A percentile compares a stretch with the other conserved stretches of the same genome.
Evolutionary conservation across 257 asterid species (phyloP).

Genomic region (Perilla frutescens): DNA sequence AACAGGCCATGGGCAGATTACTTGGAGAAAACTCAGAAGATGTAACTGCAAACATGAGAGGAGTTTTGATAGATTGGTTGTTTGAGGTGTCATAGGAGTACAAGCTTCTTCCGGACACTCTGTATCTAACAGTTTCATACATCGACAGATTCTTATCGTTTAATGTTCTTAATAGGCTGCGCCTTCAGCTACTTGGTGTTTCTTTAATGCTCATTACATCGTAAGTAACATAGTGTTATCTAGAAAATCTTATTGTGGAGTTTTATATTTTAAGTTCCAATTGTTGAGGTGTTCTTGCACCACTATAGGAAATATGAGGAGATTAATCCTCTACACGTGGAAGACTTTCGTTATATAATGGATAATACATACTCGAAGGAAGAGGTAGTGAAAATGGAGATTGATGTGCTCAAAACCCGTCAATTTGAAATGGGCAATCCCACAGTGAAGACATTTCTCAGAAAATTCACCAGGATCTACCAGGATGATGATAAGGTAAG

Average conservation of each 20-base stretch:
- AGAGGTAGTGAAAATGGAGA: constrained; percentile 88
- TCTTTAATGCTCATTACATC: constrained; percentile 98
- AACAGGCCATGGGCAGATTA: constrained; percentile 73
- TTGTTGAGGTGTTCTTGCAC: constrained; percentile 15
- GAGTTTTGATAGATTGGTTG: constrained; percentile 85
- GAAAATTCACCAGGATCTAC: constrained; percentile 60
- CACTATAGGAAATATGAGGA: constrained; percentile 83
- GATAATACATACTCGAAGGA: constrained; percentile 65
- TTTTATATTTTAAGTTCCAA: background rate
- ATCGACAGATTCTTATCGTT: constrained; percentile 71
- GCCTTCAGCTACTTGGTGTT: constrained; percentile 92
- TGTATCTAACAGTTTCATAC: constrained; percentile 69
- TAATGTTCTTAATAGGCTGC: constrained; percentile 53
- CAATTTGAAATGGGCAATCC: constrained; percentile 89
- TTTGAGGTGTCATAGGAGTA: constrained; percentile 93
- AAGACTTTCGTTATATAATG: constrained; percentile 76
- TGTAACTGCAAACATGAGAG: constrained; percentile 84
- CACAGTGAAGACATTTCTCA: constrained; percentile 74
- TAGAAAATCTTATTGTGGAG: background rate
- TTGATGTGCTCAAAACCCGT: constrained; percentile 74
- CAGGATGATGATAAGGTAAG: constrained; percentile 66
- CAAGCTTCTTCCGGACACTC: constrained; percentile 79
- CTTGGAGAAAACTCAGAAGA: constrained; percentile 78
- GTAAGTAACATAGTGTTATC: constrained; percentile 49
- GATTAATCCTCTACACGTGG: constrained; percentile 79